Evolutionary conservation across 305 asterid species (phyloP).

Genomic region (Salvia sclarea): DNA sequence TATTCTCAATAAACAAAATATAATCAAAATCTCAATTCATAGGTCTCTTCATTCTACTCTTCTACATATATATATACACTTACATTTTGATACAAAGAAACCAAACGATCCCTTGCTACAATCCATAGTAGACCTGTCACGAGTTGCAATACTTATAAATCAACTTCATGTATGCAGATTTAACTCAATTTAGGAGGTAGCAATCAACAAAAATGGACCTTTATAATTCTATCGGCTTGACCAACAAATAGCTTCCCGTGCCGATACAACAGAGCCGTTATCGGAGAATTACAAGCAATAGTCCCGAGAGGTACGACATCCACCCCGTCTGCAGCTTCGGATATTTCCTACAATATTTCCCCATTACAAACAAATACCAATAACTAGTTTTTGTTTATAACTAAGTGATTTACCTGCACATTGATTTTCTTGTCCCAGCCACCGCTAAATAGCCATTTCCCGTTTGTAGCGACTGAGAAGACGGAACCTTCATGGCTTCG

Average conservation of each 20-base stretch:
- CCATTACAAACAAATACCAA: neutral
- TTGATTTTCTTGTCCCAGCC: slow-evolving; percentile 76
- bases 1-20: too few species aligned
- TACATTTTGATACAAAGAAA: too few species aligned
- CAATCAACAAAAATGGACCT: slow-evolving; percentile 54
- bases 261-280: slow-evolving; percentile 59
- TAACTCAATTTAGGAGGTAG: neutral
- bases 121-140: slow-evolving; percentile 53
- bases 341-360: slow-evolving; percentile 46
- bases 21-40: too few species aligned
- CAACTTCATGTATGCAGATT: neutral
- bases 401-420: slow-evolving; percentile 52
- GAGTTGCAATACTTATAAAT: neutral
- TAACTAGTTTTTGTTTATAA: too few species aligned
- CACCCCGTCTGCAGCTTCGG: slow-evolving; percentile 43
- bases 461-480: slow-evolving; percentile 60
- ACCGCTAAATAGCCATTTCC: slow-evolving; percentile 72
- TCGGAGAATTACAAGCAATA: slow-evolving; percentile 54
- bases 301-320: slow-evolving; percentile 54
- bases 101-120: slow-evolving; percentile 8
- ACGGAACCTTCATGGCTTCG: slow-evolving; percentile 63
- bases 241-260: slow-evolving; percentile 74
- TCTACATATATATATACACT: too few species aligned
- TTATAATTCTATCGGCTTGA: slow-evolving; percentile 64
- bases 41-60: too few species aligned